Percentiles rank a stretch among this genome's conserved stretches.
Conservation (phyloP, 1,139 yeast genomes). For the Geotrichum phurueaensis region DNA sequence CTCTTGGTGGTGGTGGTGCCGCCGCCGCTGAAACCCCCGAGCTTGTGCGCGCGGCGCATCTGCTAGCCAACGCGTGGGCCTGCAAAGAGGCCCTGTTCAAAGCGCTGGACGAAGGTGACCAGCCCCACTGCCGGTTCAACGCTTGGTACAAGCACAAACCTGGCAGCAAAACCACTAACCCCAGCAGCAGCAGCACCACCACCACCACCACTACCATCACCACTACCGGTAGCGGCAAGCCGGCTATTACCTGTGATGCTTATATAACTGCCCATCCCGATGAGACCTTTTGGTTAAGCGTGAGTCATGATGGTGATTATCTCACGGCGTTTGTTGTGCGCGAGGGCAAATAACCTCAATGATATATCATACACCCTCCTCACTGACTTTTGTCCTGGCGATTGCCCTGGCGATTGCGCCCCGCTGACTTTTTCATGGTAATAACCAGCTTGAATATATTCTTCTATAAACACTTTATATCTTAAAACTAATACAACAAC, state of each 20-base stretch:
- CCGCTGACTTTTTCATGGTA: too few relatives aligned
- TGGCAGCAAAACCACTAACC: not conserved
- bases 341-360: constrained; percentile 13
- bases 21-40: not conserved
- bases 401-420: too few relatives aligned
- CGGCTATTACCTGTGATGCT: not conserved
- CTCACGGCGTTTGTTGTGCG: constrained; percentile 33
- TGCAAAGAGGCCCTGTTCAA: constrained; percentile 71
- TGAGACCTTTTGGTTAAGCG: constrained; percentile 50
- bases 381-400: not conserved
- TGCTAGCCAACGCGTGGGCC: constrained; percentile 66
- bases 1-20: too few relatives aligned
- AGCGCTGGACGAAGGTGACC: constrained; percentile 47
- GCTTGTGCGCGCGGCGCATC: constrained; percentile 23
- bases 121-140: constrained; percentile 48
- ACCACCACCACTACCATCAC: too few relatives aligned
- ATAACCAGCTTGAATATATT: not conserved
- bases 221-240: not conserved
- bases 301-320: constrained; percentile 63
- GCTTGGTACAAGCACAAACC: constrained; percentile 49
- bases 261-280: constrained; percentile 29
- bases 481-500: not conserved
- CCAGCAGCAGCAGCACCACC: too few relatives aligned
- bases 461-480: not conserved
- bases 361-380: too few relatives aligned